These are phyloP conservation scores for Goffeauzyma gilvescens DNA, from an alignment of 768 basidiomycete species.

Conservation along the genomic window DNA sequence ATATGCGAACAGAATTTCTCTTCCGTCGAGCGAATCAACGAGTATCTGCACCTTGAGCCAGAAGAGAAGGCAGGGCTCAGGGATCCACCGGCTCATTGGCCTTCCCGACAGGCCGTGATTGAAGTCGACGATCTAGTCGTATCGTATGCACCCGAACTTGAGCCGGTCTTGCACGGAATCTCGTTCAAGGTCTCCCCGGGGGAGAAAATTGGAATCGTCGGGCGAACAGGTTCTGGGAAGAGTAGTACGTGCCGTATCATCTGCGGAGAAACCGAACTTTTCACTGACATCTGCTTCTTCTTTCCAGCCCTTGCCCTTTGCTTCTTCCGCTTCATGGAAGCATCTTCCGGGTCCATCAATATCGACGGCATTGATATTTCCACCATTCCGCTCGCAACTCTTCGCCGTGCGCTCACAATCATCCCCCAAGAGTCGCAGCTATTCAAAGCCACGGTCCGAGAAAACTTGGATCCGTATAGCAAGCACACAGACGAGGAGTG, in stretches of 20 bases:
- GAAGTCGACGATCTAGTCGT: constrained; percentile 31
- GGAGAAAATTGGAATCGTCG: constrained; percentile 35
- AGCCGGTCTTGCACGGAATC: constrained; percentile 32
- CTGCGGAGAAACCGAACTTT: not conserved
- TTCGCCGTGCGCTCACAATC: constrained; percentile 52
- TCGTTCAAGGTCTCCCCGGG: constrained; percentile 31
- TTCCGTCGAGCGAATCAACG: constrained; percentile 35
- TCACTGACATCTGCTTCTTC: no score
- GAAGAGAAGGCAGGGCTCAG: constrained; percentile 22
- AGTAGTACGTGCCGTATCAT: constrained; percentile 2
- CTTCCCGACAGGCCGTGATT: constrained; percentile 27
- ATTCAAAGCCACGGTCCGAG: constrained; percentile 26
- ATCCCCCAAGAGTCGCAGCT: constrained; percentile 32
- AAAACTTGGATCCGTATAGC: constrained; percentile 30
- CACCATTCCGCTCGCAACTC: constrained; percentile 27
- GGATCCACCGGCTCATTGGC: constrained; percentile 35
- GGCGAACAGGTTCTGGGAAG: constrained; percentile 24
- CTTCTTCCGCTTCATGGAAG: constrained; percentile 36
- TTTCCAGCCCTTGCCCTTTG: constrained; percentile 32
- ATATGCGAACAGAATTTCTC: constrained; percentile 20
- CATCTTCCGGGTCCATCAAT: constrained; percentile 26
- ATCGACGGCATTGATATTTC: constrained; percentile 35
- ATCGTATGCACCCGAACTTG: constrained; percentile 29
- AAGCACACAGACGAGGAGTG: constrained; percentile 25
- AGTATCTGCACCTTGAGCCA: constrained; percentile 30